These are phyloP conservation scores for Hymenoscyphus linearis DNA, from an alignment of 2,329 filamentous ascomycete species.

Conservation along the genomic window DNA sequence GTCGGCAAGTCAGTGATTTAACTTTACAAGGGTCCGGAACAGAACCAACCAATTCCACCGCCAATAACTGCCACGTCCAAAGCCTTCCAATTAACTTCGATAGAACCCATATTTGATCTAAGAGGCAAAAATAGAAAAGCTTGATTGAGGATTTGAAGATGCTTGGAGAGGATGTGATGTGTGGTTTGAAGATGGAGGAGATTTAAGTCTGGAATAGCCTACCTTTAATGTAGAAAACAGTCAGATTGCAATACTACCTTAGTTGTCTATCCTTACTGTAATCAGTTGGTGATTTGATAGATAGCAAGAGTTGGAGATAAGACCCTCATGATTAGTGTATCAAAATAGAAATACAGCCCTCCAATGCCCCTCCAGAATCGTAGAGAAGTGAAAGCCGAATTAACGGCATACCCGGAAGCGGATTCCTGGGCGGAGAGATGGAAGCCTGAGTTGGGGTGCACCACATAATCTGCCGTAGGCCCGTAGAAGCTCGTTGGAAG, in stretches of 20 bases:
- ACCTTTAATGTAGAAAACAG: not conserved
- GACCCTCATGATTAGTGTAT: not conserved
- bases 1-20: slow-evolving; percentile 36
- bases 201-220: not conserved
- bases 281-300: not conserved
- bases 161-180: not conserved
- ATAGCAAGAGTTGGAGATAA: not conserved
- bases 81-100: slow-evolving; percentile 12
- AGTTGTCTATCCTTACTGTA: not conserved
- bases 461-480: too few relatives aligned
- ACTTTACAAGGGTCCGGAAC: too few relatives aligned
- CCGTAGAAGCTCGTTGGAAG: not conserved
- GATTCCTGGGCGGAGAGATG: not conserved
- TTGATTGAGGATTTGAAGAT: not conserved
- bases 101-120: slow-evolving; percentile 18
- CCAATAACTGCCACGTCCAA: slow-evolving; percentile 21
- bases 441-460: too few relatives aligned
- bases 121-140: not conserved
- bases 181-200: not conserved
- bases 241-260: not conserved
- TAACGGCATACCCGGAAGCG: not conserved
- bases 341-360: not conserved
- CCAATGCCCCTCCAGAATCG: not conserved
- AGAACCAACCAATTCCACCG: slow-evolving; percentile 18
- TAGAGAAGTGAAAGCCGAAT: not conserved